These are phyloP conservation scores for Microsporum audouinii DNA, from an alignment of 2,329 filamentous ascomycete genomes.

Conservation along the genomic window DNA sequence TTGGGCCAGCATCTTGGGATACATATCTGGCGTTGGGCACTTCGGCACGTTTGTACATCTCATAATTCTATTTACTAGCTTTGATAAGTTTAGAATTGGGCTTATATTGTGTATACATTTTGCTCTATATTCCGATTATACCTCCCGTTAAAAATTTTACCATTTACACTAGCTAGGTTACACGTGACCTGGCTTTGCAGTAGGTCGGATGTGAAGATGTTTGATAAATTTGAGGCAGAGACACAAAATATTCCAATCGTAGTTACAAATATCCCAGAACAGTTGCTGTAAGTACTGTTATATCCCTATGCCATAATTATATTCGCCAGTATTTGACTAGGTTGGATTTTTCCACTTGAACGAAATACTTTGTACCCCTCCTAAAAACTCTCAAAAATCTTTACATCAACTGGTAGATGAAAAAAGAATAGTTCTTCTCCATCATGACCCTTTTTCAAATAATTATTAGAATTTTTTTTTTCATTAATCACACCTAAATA, in stretches of 20 bases:
- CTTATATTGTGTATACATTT: background rate
- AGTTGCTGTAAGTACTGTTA: background rate
- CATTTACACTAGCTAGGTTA: background rate
- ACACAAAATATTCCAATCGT: background rate
- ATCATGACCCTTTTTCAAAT: background rate
- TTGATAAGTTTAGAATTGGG: background rate
- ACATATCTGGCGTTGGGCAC: background rate
- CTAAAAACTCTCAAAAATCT: background rate
- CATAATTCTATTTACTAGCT: background rate
- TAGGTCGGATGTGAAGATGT: background rate
- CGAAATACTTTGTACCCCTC: background rate
- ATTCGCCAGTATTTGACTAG: background rate
- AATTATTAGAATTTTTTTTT: background rate
- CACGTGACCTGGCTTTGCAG: background rate
- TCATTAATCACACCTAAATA: background rate
- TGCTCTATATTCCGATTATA: background rate
- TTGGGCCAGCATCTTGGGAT: background rate
- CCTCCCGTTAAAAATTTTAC: background rate
- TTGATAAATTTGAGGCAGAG: background rate
- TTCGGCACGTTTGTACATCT: background rate
- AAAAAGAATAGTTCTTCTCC: background rate
- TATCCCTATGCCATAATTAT: background rate
- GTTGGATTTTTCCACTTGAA: background rate
- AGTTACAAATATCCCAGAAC: background rate
- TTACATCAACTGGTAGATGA: background rate